Percentiles rank a stretch among this genome's conserved stretches.
These are phyloP conservation scores for Ceratocystis variospora DNA, from an alignment of 2,329 filamentous ascomycete genomes.

Conservation along the genomic window DNA sequence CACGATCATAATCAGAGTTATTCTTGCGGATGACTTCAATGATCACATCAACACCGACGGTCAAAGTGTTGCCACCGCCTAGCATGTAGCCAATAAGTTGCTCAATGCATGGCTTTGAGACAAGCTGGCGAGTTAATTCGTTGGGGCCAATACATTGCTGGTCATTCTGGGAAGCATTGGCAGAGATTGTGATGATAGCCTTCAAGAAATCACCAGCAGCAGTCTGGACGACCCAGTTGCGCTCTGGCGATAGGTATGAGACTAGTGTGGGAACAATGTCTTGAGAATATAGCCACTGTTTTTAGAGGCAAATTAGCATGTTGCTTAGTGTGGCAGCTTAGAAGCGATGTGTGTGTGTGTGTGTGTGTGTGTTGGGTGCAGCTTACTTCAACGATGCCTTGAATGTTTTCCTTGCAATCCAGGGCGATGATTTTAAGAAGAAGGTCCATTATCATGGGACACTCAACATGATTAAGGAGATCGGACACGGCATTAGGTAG, in stretches of 20 bases:
- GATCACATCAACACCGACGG: slow-evolving; percentile 90
- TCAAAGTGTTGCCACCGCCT: slow-evolving; percentile 80
- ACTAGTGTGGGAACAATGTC: slow-evolving; percentile 76
- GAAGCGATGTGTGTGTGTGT: not conserved
- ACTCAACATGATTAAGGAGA: slow-evolving; percentile 87
- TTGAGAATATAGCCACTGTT: slow-evolving; percentile 79
- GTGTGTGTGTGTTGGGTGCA: not conserved
- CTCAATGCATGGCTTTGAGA: slow-evolving; percentile 72
- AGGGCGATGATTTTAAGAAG: slow-evolving; percentile 92
- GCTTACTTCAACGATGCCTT: slow-evolving; percentile 81
- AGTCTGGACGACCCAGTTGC: slow-evolving; percentile 83
- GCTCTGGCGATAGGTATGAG: slow-evolving; percentile 70
- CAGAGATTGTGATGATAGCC: slow-evolving; percentile 96
- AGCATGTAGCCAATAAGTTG: slow-evolving; percentile 86
- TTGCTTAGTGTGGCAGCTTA: not conserved
- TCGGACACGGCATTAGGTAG: slow-evolving; percentile 69
- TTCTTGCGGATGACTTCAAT: slow-evolving; percentile 99
- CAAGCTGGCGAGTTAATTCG: slow-evolving; percentile 85
- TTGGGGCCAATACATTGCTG: slow-evolving; percentile 98
- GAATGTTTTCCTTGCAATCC: slow-evolving; percentile 79
- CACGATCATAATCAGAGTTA: slow-evolving; percentile 96
- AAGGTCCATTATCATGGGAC: slow-evolving; percentile 96
- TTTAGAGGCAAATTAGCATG: not conserved
- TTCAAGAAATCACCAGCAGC: slow-evolving; percentile 96
- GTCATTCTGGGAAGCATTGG: slow-evolving; percentile 94